phyloP scores from a whole-genome alignment of 441 rosid species.

The Erysimum cheiri region DNA sequence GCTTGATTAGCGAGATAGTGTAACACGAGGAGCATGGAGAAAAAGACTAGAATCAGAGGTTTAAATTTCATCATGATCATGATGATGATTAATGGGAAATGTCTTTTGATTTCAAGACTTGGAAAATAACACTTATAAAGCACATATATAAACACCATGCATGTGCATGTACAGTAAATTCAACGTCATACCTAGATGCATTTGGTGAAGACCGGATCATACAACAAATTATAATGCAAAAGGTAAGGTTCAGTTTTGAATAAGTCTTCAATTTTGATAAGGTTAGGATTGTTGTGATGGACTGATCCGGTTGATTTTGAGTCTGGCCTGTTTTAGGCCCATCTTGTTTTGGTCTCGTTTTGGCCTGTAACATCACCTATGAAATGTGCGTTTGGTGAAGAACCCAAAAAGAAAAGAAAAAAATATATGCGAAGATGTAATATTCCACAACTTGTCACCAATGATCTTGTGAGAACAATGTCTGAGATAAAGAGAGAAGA shows the following conservation, averaged over 20 bases:
- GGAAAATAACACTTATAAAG: neutral
- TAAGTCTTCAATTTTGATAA: conserved; percentile 10
- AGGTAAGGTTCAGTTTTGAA: conserved; percentile 30
- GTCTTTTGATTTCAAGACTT: neutral
- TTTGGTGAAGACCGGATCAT: conserved; percentile 43
- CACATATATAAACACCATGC: conserved; percentile 22
- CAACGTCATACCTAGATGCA: conserved; percentile 13
- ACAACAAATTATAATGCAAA: conserved; percentile 18
- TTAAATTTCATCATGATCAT: conserved; percentile 30
- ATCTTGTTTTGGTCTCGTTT: neutral
- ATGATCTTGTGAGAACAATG: neutral
- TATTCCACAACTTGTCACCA: neutral
- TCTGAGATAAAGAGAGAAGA: neutral
- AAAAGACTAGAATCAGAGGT: conserved; percentile 4
- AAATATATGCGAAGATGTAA: too few relatives aligned
- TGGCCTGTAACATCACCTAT: too few relatives aligned
- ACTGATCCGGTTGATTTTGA: neutral
- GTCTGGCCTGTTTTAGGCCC: conserved; percentile 6
- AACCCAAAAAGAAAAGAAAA: neutral
- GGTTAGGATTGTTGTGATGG: neutral
- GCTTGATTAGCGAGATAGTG: conserved; percentile 29
- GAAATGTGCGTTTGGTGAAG: neutral
- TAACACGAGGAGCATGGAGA: conserved; percentile 36
- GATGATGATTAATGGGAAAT: conserved; percentile 5
- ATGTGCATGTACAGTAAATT: conserved; percentile 20